A percentile compares a stretch with the other conserved stretches of the same genome.
phyloP scores from a whole-genome alignment of 2,329 filamentous ascomycete species.

The Pseudocercospora eumusae region DNA sequence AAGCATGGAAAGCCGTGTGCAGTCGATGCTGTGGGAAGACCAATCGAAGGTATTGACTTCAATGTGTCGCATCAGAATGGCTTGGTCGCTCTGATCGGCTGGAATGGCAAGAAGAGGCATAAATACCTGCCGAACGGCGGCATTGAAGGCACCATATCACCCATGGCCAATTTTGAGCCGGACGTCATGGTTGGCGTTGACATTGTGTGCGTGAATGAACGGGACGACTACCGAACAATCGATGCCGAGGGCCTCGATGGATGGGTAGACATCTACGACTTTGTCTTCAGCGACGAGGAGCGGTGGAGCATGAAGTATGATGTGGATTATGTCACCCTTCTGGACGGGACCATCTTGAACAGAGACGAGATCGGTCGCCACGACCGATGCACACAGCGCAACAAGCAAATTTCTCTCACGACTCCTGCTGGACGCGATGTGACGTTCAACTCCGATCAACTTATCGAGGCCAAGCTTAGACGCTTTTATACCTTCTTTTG shows the following conservation, averaged over 20 bases:
- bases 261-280: constrained; percentile 71
- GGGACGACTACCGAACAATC: constrained; percentile 61
- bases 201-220: constrained; percentile 73
- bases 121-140: constrained; percentile 33
- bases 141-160: constrained; percentile 35
- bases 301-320: constrained; percentile 62
- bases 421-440: constrained; percentile 41
- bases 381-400: constrained; percentile 46
- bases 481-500: constrained; percentile 79
- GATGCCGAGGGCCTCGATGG: constrained; percentile 63
- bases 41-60: constrained; percentile 59
- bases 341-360: constrained; percentile 47
- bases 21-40: constrained; percentile 45
- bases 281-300: constrained; percentile 68
- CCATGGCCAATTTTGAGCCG: constrained; percentile 26
- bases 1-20: constrained; percentile 56
- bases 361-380: constrained; percentile 46
- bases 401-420: constrained; percentile 44
- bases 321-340: constrained; percentile 46
- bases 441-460: constrained; percentile 46
- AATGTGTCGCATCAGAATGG: constrained; percentile 80
- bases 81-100: constrained; percentile 67
- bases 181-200: constrained; percentile 66
- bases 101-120: constrained; percentile 38
- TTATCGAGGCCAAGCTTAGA: constrained; percentile 64